Evolutionary conservation across 1,284 basidiomycete genomes (phyloP), one percentile per base, ranked within the genome.

Genomic region (Sanghuangporus sanghuang): DNA sequence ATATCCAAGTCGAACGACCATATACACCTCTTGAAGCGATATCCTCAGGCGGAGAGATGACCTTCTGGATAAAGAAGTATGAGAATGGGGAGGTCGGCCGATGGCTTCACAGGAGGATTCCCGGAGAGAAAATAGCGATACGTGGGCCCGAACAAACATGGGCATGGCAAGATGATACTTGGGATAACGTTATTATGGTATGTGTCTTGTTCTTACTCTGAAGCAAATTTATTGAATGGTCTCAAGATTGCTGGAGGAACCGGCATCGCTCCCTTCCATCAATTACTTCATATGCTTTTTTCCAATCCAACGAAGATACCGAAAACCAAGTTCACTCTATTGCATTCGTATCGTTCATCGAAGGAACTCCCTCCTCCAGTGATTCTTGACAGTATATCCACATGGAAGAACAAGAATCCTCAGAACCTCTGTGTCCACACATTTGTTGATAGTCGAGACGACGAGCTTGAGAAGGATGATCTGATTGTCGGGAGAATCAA

Each of bases 1-100:
- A 92, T 68, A 90, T 95, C 21, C 92, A 94, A 73, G 90, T 94
- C n/a, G 92, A 95, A 71, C 76, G 92, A 57, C 85, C 91, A 3
- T 95, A 93, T 71, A 95, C 93, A 4, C 90, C 92, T 0, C 74
- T 93, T 48, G 79, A 85, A 67, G 87, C 90, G 12, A 76, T 92
- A 23, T 85, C 89, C 62, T 73, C 79, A 64, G 72, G 85, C 40
- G 85, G 89, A 1, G 75, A 78, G 57, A 85, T 92, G 79, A 75
- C 76, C 52, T 82, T 92, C 56, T 93, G 90, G 89, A 80, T 94
- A 40, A 92, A 92, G 75, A 84, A 79, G 67, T 95, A 94, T 68
- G 80, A 83, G 0, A 82, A 82, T 60, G 92, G 93, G 40, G 92
- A 95, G 75, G 88, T 93, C 39, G 87, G 89, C 6, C 80, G 88